A percentile compares a stretch with the other conserved stretches of the same genome.
Evolutionary conservation across 345 rosid genomes (phyloP).

Genomic region (Hevea brasiliensis): DNA sequence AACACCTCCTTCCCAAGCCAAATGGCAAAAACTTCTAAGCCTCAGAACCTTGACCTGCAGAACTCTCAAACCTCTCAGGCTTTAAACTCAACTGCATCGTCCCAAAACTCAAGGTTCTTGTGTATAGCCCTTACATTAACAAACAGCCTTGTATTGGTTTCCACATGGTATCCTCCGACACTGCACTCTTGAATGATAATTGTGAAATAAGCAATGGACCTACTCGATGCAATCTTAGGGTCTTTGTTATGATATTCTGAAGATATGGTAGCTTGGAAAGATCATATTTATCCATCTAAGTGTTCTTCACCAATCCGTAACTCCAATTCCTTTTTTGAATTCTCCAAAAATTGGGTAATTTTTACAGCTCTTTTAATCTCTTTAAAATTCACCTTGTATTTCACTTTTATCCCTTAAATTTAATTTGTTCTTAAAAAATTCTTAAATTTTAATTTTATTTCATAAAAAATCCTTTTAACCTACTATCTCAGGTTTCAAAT

Average conservation of each 20-base stretch:
- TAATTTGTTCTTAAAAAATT: too few relatives aligned
- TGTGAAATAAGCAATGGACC: neutral
- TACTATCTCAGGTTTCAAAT: too few relatives aligned
- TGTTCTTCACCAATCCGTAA: neutral
- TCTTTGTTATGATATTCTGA: neutral
- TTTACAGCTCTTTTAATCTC: too few relatives aligned
- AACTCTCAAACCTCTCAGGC: neutral
- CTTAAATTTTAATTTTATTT: too few relatives aligned
- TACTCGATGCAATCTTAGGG: neutral
- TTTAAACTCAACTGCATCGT: neutral
- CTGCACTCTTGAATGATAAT: neutral
- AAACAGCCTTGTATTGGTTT: neutral
- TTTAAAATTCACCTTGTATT: too few relatives aligned
- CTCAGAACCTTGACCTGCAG: neutral
- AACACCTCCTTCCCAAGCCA: conserved; percentile 6
- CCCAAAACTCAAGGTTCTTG: neutral
- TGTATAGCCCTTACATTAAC: neutral
- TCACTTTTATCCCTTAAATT: too few relatives aligned
- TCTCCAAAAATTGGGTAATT: too few relatives aligned
- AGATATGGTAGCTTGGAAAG: neutral
- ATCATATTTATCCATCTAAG: neutral
- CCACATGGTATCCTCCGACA: neutral
- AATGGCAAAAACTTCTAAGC: neutral
- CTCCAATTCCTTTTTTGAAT: neutral
- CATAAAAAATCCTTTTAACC: too few relatives aligned